A percentile compares a stretch with the other conserved stretches of the same genome.
These are phyloP conservation scores for Radiomyces spectabilis DNA, from an alignment of 192 early-diverging fungal species.

Conservation along the genomic window DNA sequence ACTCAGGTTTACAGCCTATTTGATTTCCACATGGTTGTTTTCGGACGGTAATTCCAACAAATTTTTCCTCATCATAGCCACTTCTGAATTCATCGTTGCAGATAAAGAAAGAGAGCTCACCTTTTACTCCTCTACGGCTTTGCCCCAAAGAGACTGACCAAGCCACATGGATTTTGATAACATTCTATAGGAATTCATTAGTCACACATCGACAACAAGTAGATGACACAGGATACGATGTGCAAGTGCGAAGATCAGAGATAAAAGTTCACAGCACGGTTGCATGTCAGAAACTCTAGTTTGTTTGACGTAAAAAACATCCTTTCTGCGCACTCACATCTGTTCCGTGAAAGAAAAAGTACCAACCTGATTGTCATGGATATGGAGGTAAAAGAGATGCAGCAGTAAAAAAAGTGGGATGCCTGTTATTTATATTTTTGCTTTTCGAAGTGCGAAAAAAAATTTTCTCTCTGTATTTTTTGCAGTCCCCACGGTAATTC, in stretches of 20 bases:
- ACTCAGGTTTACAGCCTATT: conserved; percentile 21
- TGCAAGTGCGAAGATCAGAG: conserved; percentile 1
- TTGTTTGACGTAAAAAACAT: conserved; percentile 26
- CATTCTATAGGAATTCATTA: too few relatives aligned
- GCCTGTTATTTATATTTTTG: background rate
- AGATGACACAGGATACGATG: background rate
- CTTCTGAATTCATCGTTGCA: background rate
- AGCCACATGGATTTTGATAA: background rate
- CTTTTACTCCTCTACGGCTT: background rate
- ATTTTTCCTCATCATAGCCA: conserved; percentile 14
- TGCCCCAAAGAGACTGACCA: background rate
- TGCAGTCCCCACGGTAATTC: background rate
- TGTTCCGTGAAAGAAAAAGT: background rate
- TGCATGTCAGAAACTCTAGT: conserved; percentile 25
- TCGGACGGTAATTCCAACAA: conserved; percentile 30
- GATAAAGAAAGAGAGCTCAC: background rate
- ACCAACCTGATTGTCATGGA: background rate
- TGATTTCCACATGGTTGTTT: conserved; percentile 3
- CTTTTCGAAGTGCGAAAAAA: background rate
- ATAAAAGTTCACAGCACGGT: conserved; percentile 17
- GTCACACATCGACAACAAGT: background rate
- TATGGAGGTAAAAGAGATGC: background rate
- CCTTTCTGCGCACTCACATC: background rate
- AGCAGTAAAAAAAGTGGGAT: background rate
- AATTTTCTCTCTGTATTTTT: conserved; percentile 5